Evolutionary conservation across 441 rosid genomes (phyloP).

Genomic region (Adansonia rubrostipa): DNA sequence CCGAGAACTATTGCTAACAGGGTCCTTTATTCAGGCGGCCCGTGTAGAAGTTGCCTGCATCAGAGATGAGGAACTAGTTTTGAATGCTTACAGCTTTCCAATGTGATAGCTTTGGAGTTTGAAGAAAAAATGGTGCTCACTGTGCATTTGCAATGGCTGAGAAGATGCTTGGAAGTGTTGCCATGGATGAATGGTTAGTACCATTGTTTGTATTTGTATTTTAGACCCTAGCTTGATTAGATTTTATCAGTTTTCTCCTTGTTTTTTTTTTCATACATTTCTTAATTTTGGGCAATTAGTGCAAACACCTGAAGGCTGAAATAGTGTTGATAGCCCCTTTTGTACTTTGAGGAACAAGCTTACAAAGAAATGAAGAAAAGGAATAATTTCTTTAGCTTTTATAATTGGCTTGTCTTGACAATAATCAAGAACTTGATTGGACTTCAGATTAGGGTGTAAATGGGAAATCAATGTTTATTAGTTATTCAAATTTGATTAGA

Average conservation of each 20-base stretch:
- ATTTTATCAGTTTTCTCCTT: neutral
- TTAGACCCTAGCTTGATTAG: neutral
- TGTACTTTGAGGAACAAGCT: neutral
- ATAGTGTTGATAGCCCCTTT: neutral
- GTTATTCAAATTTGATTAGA: too few species aligned
- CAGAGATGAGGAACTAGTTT: neutral
- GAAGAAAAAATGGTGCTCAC: neutral
- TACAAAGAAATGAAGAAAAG: neutral
- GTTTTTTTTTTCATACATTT: neutral
- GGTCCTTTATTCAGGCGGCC: neutral
- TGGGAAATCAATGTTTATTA: too few species aligned
- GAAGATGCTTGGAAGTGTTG: neutral
- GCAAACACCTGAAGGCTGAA: neutral
- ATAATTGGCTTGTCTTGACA: too few species aligned
- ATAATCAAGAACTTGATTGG: too few species aligned
- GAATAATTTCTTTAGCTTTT: neutral
- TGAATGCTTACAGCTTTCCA: neutral
- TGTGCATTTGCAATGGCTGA: neutral
- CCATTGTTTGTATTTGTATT: neutral
- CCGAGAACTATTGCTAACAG: neutral
- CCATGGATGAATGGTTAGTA: neutral
- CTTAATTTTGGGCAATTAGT: neutral
- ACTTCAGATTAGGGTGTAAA: too few species aligned
- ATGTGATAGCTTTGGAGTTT: neutral
- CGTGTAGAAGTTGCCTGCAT: constrained; percentile 6